A percentile compares a stretch with the other conserved stretches of the same genome.
Conservation (phyloP, 23 red algal species). For the Gracilaria domingensis region DNA sequence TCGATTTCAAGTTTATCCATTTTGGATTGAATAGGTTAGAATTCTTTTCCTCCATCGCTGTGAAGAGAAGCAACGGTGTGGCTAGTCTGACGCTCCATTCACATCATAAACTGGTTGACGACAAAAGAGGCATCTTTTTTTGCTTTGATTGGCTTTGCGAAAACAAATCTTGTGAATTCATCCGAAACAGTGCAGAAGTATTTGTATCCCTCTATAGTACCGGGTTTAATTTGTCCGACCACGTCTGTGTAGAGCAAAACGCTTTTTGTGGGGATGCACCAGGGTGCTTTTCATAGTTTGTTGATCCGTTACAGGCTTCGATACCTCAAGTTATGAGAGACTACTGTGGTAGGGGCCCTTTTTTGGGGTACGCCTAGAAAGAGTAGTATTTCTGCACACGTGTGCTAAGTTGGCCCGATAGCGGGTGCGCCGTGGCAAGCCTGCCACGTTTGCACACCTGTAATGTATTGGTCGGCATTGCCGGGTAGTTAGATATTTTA, state of each 20-base stretch:
- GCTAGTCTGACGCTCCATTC: neutral
- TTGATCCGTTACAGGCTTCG: no score
- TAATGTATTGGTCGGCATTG: no score
- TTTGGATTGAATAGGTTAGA: neutral
- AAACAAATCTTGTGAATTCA: neutral
- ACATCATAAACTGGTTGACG: neutral
- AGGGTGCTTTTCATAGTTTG: no score
- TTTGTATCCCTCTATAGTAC: neutral
- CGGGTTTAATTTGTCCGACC: constrained; percentile 41
- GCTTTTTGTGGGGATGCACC: no score
- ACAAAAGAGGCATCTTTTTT: neutral
- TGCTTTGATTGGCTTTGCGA: neutral
- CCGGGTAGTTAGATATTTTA: no score
- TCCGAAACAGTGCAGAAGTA: constrained; percentile 30
- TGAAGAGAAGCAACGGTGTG: neutral
- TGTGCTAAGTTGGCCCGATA: no score
- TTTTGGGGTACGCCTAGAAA: no score
- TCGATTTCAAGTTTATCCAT: constrained; percentile 3
- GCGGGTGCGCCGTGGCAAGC: no score
- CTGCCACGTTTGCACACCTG: no score
- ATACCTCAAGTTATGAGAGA: no score
- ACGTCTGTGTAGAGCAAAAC: constrained; percentile 31
- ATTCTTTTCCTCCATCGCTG: constrained; percentile 29
- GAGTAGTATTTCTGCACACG: no score
- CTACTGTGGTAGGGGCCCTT: no score